Conservation (phyloP, 306 rosid genomes). For the Cicer cuneatum region DNA sequence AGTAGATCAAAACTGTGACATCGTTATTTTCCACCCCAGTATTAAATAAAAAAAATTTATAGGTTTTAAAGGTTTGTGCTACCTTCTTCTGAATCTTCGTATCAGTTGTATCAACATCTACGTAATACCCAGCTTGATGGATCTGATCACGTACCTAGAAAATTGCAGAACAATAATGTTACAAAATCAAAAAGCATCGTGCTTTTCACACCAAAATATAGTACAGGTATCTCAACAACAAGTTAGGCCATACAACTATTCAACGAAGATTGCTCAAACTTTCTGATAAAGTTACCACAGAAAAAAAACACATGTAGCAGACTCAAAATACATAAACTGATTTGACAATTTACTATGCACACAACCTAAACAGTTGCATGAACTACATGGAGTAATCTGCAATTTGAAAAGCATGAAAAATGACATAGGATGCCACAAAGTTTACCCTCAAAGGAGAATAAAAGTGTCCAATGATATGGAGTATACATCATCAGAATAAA, state of each 20-base stretch:
- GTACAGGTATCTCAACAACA: conserved; percentile 20
- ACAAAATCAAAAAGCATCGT: conserved; percentile 14
- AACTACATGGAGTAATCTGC: not conserved
- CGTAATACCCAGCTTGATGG: conserved; percentile 71
- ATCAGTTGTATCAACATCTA: conserved; percentile 80
- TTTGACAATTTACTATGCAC: conserved; percentile 15
- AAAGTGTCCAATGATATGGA: not conserved
- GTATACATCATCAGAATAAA: not conserved
- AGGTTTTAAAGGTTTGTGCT: not conserved
- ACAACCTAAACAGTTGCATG: conserved; percentile 3
- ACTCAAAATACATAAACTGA: conserved; percentile 19
- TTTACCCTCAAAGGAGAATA: not conserved
- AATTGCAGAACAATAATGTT: conserved; percentile 32
- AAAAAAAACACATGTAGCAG: not conserved
- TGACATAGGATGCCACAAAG: not conserved
- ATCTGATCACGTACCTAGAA: conserved; percentile 72
- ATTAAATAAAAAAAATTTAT: conserved; percentile 7
- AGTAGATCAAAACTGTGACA: conserved; percentile 26
- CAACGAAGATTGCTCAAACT: conserved; percentile 21
- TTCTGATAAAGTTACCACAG: conserved; percentile 24
- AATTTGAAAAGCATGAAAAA: not conserved
- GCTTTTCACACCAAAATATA: conserved; percentile 11
- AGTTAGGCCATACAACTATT: conserved; percentile 11
- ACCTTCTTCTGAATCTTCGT: conserved; percentile 90
- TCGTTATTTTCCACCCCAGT: not conserved